phyloP scores from a whole-genome alignment of 2,329 filamentous ascomycete species.

The Parascedosporium putredinis region DNA sequence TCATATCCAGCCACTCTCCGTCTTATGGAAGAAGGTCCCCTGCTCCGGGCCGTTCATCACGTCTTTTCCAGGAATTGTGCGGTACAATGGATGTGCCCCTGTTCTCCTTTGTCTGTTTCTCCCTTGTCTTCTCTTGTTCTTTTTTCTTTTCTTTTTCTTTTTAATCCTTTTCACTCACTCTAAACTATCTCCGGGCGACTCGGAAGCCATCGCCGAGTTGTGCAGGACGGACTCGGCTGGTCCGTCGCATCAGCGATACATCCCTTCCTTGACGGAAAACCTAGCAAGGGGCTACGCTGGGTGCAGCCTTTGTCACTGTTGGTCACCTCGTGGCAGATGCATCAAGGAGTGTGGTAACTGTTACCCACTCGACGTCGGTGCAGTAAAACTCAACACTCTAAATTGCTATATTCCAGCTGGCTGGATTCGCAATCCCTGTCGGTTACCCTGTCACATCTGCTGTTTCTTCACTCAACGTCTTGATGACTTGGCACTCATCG shows the following conservation, averaged over 20 bases:
- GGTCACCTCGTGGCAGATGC: conserved; percentile 1
- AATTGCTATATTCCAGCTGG: conserved; percentile 1
- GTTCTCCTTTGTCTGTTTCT: too few species aligned
- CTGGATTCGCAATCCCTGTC: conserved; percentile 1
- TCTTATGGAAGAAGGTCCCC: too few species aligned
- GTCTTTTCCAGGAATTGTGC: neutral
- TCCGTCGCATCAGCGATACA: neutral
- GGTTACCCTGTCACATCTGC: too few species aligned
- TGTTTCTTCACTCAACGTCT: neutral
- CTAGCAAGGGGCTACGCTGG: neutral
- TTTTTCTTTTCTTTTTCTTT: too few species aligned
- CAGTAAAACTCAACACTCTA: neutral
- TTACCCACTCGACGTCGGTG: neutral
- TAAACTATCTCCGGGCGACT: neutral
- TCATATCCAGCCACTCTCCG: neutral
- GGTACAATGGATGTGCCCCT: neutral
- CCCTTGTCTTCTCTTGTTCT: too few species aligned
- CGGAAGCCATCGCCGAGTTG: conserved; percentile 6
- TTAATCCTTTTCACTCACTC: neutral
- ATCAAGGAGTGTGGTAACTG: neutral
- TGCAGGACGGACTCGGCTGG: neutral
- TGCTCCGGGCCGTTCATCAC: neutral
- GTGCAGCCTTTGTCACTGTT: neutral
- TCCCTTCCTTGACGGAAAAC: neutral
- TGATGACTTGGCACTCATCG: neutral